Evolutionary conservation across 495 filamentous ascomycete species (phyloP).

Genomic region (Aspergillus sclerotiicarbonarius): DNA sequence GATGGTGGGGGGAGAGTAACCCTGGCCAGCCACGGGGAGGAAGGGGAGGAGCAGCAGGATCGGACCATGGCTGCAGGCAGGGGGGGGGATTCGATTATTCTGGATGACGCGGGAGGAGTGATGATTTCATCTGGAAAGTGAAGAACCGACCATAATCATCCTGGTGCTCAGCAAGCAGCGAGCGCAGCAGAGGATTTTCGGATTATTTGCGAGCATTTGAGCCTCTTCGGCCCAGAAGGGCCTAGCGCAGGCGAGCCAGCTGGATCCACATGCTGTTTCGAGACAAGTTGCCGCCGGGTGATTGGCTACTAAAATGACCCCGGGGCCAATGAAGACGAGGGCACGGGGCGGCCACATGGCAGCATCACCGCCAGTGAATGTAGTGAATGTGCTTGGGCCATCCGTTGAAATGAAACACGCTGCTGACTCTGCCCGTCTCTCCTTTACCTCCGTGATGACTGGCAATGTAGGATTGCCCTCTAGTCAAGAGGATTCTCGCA

Average conservation of each 20-base stretch:
- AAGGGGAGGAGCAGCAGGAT: not conserved
- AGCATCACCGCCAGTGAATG: not conserved
- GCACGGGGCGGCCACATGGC: conserved; percentile 10
- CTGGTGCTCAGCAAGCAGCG: too few species aligned
- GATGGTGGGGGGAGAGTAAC: too few species aligned
- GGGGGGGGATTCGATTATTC: not conserved
- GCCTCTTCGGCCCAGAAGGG: not conserved
- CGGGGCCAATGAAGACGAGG: conserved; percentile 2
- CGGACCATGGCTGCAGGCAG: not conserved
- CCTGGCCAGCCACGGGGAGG: not conserved
- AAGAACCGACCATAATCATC: not conserved
- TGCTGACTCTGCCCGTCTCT: not conserved
- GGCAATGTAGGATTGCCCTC: too few species aligned
- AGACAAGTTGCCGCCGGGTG: not conserved
- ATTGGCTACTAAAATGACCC: conserved; percentile 3
- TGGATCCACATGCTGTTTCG: conserved; percentile 3
- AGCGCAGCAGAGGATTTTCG: not conserved
- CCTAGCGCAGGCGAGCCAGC: not conserved
- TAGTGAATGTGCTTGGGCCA: conserved; percentile 1
- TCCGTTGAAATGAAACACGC: conserved; percentile 1
- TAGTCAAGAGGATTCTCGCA: too few species aligned
- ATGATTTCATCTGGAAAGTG: not conserved
- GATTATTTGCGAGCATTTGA: not conserved
- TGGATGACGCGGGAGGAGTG: not conserved
- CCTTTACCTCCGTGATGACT: not conserved